These are phyloP conservation scores for Kazachstania martiniae DNA, from an alignment of 805 yeast genomes.

Conservation along the genomic window DNA sequence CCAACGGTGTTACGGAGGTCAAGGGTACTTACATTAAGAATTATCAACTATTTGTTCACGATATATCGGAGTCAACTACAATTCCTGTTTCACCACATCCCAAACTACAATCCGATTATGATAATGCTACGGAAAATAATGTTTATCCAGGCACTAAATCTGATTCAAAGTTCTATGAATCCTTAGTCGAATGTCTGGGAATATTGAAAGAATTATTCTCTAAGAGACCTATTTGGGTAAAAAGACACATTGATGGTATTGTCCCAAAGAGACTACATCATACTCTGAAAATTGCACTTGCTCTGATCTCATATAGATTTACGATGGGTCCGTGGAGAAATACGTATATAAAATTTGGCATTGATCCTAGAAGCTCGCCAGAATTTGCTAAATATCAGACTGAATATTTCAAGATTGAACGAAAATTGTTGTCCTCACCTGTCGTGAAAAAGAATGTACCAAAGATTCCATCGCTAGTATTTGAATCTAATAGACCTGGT, in stretches of 20 bases:
- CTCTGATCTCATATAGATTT: slow-evolving; percentile 72
- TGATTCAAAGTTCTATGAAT: slow-evolving; percentile 25
- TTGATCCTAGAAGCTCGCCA: slow-evolving; percentile 55
- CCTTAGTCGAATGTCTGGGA: slow-evolving; percentile 19
- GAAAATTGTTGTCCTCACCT: slow-evolving; percentile 18
- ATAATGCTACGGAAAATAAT: slow-evolving; percentile 24
- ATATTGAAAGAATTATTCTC: slow-evolving; percentile 40
- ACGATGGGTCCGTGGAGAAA: slow-evolving; percentile 94
- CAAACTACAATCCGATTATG: slow-evolving; percentile 37
- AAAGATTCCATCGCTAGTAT: slow-evolving; percentile 22
- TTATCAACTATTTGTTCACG: slow-evolving; percentile 34
- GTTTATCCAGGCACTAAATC: slow-evolving; percentile 28
- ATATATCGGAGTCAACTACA: slow-evolving; percentile 34
- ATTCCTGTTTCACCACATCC: slow-evolving; percentile 42
- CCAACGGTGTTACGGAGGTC: slow-evolving; percentile 40
- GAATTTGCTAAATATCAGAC: slow-evolving; percentile 62
- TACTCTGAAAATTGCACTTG: slow-evolving; percentile 62
- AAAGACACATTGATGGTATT: slow-evolving; percentile 54
- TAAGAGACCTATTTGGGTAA: slow-evolving; percentile 73
- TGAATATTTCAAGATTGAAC: slow-evolving; percentile 54
- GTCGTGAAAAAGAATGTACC: slow-evolving; percentile 23
- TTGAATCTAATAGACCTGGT: slow-evolving; percentile 25
- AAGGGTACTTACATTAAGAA: slow-evolving; percentile 34
- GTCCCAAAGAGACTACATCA: slow-evolving; percentile 35
- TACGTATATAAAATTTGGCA: slow-evolving; percentile 66